These are phyloP conservation scores for Exophiala spinifera DNA, from an alignment of 2,329 filamentous ascomycete genomes.

Conservation along the genomic window DNA sequence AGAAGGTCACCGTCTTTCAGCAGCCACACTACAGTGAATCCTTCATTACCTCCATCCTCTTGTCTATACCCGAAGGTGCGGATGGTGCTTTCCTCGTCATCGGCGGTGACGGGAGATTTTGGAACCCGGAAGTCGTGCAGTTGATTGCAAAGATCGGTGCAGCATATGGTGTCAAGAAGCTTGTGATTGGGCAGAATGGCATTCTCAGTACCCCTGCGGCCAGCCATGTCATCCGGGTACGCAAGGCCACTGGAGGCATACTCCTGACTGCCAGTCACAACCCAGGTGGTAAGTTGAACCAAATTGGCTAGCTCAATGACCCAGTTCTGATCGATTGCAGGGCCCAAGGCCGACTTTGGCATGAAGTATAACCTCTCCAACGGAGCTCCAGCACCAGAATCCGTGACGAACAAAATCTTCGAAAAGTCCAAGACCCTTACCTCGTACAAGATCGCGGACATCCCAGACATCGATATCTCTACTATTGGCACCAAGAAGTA, in stretches of 20 bases:
- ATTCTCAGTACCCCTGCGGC: slow-evolving; percentile 96
- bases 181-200: slow-evolving; percentile 91
- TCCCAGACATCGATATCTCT: slow-evolving; percentile 80
- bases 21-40: slow-evolving; percentile 92
- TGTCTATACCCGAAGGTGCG: slow-evolving; percentile 92
- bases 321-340: slow-evolving; percentile 44
- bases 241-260: slow-evolving; percentile 93
- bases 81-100: slow-evolving; percentile 90
- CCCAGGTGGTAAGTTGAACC: slow-evolving; percentile 71
- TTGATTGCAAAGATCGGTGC: slow-evolving; percentile 95
- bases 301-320: background rate
- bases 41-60: slow-evolving; percentile 88
- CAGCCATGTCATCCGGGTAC: slow-evolving; percentile 91
- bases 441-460: slow-evolving; percentile 86
- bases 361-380: slow-evolving; percentile 99
- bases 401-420: slow-evolving; percentile 97
- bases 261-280: slow-evolving; percentile 97
- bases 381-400: slow-evolving; percentile 90
- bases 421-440: slow-evolving; percentile 84
- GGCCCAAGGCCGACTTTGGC: slow-evolving; percentile 90
- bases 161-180: slow-evolving; percentile 98
- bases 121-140: slow-evolving; percentile 95
- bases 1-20: slow-evolving; percentile 98
- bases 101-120: slow-evolving; percentile 94
- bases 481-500: slow-evolving; percentile 81